Conservation (phyloP, 208 protist genomes). For the Vickermania spadyakhi region DNA sequence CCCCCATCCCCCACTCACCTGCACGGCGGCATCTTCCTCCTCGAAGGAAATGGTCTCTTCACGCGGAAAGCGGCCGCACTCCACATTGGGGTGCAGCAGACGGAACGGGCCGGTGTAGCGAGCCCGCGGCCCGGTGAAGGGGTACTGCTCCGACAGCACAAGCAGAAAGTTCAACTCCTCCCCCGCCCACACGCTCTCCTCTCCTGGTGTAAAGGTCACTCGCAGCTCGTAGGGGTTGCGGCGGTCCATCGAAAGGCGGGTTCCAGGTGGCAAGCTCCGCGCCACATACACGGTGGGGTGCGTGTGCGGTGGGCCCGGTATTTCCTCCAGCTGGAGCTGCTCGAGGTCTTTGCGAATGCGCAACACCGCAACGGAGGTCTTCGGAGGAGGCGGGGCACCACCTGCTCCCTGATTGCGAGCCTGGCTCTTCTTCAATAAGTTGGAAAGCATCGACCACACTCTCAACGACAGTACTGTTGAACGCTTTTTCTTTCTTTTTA, state of each 20-base stretch:
- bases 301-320: too few relatives aligned
- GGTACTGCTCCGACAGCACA: conserved; percentile 60
- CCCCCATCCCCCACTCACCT: conserved; percentile 32
- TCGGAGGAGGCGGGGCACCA: too few relatives aligned
- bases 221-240: background rate
- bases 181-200: conserved; percentile 24
- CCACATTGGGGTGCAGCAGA: conserved; percentile 88
- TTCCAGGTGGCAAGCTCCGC: background rate
- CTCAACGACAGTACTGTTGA: too few relatives aligned
- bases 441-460: too few relatives aligned
- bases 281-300: too few relatives aligned
- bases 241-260: background rate
- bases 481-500: too few relatives aligned
- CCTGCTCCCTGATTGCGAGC: too few relatives aligned
- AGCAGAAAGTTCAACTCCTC: conserved; percentile 65
- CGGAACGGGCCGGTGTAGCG: conserved; percentile 57
- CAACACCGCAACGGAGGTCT: too few relatives aligned
- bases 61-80: conserved; percentile 6
- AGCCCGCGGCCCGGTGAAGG: conserved; percentile 72
- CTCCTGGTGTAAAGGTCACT: background rate
- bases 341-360: too few relatives aligned
- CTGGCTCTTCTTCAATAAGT: too few relatives aligned
- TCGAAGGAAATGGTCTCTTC: background rate
- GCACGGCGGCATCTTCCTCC: background rate
- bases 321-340: too few relatives aligned